Evolutionary conservation across 805 yeast genomes (phyloP).

Genomic region (Suhomyces faveliae): DNA sequence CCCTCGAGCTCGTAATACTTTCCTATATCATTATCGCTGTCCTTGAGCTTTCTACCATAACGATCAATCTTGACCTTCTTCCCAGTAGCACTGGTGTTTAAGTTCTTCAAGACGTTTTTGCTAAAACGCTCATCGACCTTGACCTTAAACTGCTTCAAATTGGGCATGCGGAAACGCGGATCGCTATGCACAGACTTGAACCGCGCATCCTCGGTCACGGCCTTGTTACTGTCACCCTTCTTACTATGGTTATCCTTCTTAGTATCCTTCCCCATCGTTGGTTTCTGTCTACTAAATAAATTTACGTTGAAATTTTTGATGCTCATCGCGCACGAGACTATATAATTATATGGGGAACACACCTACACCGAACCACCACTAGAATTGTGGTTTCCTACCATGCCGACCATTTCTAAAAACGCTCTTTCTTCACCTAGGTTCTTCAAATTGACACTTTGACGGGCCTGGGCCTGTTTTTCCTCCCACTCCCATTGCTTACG

Average conservation of each 20-base stretch:
- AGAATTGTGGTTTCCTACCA: constrained; percentile 45
- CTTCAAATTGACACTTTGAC: constrained; percentile 66
- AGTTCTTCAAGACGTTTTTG: constrained; percentile 58
- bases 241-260: background rate
- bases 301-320: background rate
- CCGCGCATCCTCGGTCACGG: constrained; percentile 64
- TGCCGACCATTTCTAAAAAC: constrained; percentile 77
- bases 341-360: too few relatives aligned
- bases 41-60: constrained; percentile 74
- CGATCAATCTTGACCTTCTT: constrained; percentile 72
- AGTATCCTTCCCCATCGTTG: background rate
- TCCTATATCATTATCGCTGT: constrained; percentile 47
- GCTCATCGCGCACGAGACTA: background rate
- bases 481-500: constrained; percentile 88
- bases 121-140: constrained; percentile 82
- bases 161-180: constrained; percentile 82
- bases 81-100: constrained; percentile 43
- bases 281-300: background rate
- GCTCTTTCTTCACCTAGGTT: constrained; percentile 81
- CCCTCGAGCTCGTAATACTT: constrained; percentile 54
- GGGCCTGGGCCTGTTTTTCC: constrained; percentile 74
- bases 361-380: constrained; percentile 52
- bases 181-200: constrained; percentile 78
- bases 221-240: constrained; percentile 10
- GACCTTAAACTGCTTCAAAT: constrained; percentile 64